Evolutionary conservation across 768 basidiomycete species (phyloP).

Genomic region (Serendipita vermifera): DNA sequence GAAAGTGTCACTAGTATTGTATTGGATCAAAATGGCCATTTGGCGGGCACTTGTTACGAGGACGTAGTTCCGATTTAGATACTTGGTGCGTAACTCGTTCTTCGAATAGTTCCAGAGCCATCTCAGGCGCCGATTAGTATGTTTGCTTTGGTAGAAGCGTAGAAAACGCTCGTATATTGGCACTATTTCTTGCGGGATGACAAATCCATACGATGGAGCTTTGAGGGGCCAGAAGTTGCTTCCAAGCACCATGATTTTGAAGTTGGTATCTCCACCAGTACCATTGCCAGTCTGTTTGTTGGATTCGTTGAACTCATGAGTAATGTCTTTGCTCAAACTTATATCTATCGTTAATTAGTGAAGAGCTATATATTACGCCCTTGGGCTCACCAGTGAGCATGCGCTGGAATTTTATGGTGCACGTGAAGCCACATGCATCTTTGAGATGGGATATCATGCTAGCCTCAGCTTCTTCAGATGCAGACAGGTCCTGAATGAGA

Average conservation of each 20-base stretch:
- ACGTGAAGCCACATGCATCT: slow-evolving; percentile 93
- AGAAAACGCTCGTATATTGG: slow-evolving; percentile 84
- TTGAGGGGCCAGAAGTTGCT: slow-evolving; percentile 94
- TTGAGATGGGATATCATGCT: slow-evolving; percentile 98
- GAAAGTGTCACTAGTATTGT: slow-evolving; percentile 81
- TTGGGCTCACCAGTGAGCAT: slow-evolving; percentile 79
- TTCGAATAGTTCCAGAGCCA: slow-evolving; percentile 99
- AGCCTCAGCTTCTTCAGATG: slow-evolving; percentile 90
- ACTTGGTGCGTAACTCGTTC: slow-evolving; percentile 89
- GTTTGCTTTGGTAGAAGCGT: slow-evolving; percentile 85
- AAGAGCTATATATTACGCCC: not conserved
- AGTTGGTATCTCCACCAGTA: slow-evolving; percentile 77
- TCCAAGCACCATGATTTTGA: slow-evolving; percentile 85
- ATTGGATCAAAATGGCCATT: slow-evolving; percentile 87
- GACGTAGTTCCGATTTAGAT: slow-evolving; percentile 89
- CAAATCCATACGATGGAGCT: slow-evolving; percentile 71
- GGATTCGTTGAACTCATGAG: slow-evolving; percentile 86
- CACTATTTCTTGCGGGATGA: slow-evolving; percentile 76
- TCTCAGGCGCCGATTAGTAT: slow-evolving; percentile 86
- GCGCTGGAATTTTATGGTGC: slow-evolving; percentile 87
- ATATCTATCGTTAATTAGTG: slow-evolving; percentile 48
- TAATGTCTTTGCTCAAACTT: slow-evolving; percentile 88
- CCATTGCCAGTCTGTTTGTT: slow-evolving; percentile 65
- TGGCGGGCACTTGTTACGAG: slow-evolving; percentile 92
- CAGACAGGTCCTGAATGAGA: slow-evolving; percentile 78